Evolutionary conservation across 1,284 basidiomycete species (phyloP), one percentile per base, ranked within the genome.

Genomic region (Xerocomus minutiporus): DNA sequence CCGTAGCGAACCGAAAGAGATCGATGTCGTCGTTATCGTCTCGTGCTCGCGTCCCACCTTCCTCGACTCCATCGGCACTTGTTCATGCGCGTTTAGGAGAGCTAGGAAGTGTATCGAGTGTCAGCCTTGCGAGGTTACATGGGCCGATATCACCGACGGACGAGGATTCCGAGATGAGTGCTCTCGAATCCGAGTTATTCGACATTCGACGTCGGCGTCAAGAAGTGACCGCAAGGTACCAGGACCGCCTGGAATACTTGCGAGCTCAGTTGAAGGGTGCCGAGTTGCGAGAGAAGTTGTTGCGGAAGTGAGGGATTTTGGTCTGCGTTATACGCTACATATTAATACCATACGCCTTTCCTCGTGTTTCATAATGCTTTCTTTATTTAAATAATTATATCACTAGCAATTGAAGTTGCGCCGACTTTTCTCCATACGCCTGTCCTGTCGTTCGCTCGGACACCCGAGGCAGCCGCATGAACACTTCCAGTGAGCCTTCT

Each of bases 231-330:
- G 74, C 71, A 55, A 75, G 86, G 58, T 88, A 87, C 61, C 81
- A 82, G 52, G 78, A 77, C 38, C 77, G 86, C 43, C 61, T 88
- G 59, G 84, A 86, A 57, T 88, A 84, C 61, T 70, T 88, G 57
- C 76, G 80, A 43, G 86, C 86, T 48, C 81, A 81, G 67, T 63
- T 88, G 66, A 88, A 86, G 69, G 82, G 82, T 25, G 86, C 86
- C 1, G 84, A 88, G 69, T 67, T 88, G 63, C 82, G 84, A 53
- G 86, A 88, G 71, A 86, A 84, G 65, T 67, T 88, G 52, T 54
- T 83, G 71, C 76, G 75, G 60, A 78, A 74, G 62, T 81, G 65
- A 75, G 45, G 26, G 41, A 43, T n/a, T 32, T 31, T 29, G 7
- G 38, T 35, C 17, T 40, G 38, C 20, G 5, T 39, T 20, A 20